Conservation (phyloP, 495 filamentous ascomycete genomes). For the Penicillium turbatum region DNA sequence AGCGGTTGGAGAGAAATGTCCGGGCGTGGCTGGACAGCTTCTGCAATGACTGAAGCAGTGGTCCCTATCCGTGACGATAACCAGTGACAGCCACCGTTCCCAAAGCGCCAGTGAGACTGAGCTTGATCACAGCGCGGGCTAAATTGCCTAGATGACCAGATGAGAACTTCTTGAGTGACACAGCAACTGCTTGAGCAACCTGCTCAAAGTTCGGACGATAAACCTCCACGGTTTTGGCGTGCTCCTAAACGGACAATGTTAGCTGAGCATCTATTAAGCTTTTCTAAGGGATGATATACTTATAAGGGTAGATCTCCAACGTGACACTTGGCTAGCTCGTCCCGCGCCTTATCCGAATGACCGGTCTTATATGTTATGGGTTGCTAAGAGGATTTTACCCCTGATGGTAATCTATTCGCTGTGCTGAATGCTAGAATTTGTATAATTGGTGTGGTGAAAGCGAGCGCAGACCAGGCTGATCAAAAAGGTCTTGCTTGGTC, state of each 20-base stretch:
- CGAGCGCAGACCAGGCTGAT: too few species aligned
- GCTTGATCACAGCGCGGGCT: not conserved
- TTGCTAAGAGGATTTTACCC: too few species aligned
- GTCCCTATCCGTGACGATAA: constrained; percentile 9
- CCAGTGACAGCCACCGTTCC: constrained; percentile 6
- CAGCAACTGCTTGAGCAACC: constrained; percentile 19
- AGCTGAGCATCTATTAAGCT: too few species aligned
- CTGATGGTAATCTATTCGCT: constrained; percentile 47
- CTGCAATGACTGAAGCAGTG: constrained; percentile 1
- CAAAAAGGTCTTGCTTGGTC: too few species aligned
- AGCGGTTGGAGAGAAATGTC: not conserved
- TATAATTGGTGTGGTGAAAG: too few species aligned
- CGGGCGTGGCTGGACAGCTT: not conserved
- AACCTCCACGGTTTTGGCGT: constrained; percentile 16
- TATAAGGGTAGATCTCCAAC: constrained; percentile 19
- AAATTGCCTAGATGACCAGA: not conserved
- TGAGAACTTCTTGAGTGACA: constrained; percentile 3
- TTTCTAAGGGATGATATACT: constrained; percentile 1
- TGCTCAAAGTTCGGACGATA: constrained; percentile 22
- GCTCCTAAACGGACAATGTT: constrained; percentile 3
- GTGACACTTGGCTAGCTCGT: constrained; percentile 21
- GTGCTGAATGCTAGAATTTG: too few species aligned
- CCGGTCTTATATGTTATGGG: too few species aligned
- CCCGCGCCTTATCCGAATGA: constrained; percentile 48
- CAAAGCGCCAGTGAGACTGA: constrained; percentile 11